These are phyloP conservation scores for Fraxinus americana DNA, from an alignment of 257 asterid species.

Conservation along the genomic window DNA sequence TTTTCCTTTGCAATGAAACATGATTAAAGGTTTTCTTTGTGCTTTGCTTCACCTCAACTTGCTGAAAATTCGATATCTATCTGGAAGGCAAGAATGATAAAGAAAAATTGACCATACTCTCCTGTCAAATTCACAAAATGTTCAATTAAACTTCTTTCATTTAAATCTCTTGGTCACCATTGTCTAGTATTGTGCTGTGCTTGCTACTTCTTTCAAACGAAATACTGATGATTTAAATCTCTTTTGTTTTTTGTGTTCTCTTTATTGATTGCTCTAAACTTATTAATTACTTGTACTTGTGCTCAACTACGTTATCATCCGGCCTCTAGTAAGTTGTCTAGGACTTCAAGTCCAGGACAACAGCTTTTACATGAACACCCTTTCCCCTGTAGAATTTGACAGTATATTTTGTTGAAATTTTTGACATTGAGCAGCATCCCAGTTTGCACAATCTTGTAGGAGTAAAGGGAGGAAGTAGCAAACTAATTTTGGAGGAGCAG, in stretches of 20 bases:
- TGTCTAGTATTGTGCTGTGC: slow-evolving; percentile 2
- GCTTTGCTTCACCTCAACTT: not conserved
- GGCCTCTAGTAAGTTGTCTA: not conserved
- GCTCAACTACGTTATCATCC: not conserved
- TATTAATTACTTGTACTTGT: not conserved
- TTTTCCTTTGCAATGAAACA: not conserved
- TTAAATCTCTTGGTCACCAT: not conserved
- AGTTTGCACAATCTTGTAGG: slow-evolving; percentile 13
- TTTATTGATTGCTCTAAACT: not conserved
- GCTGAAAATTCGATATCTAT: not conserved
- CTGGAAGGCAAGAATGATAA: not conserved
- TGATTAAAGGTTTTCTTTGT: not conserved
- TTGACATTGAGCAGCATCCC: slow-evolving; percentile 17
- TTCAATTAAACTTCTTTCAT: not conserved
- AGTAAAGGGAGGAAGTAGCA: slow-evolving; percentile 2
- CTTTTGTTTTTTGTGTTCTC: not conserved
- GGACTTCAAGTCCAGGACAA: not conserved
- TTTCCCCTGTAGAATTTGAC: not conserved
- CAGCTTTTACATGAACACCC: slow-evolving; percentile 7
- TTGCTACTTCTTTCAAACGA: slow-evolving; percentile 11
- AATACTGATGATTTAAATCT: not conserved
- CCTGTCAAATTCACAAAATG: slow-evolving; percentile 1
- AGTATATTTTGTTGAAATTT: slow-evolving; percentile 16
- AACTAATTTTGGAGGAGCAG: slow-evolving; percentile 5
- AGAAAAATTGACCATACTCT: not conserved